Conservation (phyloP, 2,329 filamentous ascomycete species). For the Diaporthe helianthi region DNA sequence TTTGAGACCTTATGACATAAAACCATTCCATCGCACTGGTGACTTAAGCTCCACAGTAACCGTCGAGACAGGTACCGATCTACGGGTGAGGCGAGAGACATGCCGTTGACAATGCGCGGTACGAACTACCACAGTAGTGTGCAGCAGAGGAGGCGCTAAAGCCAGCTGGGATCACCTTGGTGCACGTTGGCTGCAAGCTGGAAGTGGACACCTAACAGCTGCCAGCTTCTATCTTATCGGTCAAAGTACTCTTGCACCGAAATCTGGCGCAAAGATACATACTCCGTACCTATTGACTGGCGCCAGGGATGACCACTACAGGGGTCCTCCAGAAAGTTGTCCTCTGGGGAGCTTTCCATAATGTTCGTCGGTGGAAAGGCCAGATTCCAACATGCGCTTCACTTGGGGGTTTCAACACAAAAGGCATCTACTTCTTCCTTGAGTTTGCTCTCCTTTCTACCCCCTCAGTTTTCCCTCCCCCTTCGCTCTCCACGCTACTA, state of each 20-base stretch:
- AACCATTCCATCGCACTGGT: background rate
- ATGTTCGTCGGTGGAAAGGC: constrained; percentile 26
- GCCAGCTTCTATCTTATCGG: background rate
- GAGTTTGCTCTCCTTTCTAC: background rate
- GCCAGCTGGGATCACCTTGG: constrained; percentile 19
- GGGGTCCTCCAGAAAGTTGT: constrained; percentile 33
- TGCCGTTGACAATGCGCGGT: background rate
- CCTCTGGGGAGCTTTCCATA: constrained; percentile 30
- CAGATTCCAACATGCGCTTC: constrained; percentile 32
- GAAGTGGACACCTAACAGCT: constrained; percentile 34
- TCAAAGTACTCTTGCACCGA: constrained; percentile 18
- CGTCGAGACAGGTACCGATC: background rate
- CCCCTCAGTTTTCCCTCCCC: background rate
- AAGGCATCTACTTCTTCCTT: constrained; percentile 2
- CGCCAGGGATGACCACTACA: constrained; percentile 6
- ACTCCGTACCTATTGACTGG: too few relatives aligned
- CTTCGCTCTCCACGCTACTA: background rate
- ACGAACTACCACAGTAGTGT: too few relatives aligned
- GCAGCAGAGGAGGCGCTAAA: background rate
- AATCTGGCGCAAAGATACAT: background rate
- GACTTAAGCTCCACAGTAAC: background rate
- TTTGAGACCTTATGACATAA: background rate
- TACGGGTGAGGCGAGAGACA: background rate
- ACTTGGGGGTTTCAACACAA: background rate
- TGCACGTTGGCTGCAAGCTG: background rate